These are phyloP conservation scores for Phytopythium mirpurense DNA, from an alignment of 352 stramenopile species.

Conservation along the genomic window DNA sequence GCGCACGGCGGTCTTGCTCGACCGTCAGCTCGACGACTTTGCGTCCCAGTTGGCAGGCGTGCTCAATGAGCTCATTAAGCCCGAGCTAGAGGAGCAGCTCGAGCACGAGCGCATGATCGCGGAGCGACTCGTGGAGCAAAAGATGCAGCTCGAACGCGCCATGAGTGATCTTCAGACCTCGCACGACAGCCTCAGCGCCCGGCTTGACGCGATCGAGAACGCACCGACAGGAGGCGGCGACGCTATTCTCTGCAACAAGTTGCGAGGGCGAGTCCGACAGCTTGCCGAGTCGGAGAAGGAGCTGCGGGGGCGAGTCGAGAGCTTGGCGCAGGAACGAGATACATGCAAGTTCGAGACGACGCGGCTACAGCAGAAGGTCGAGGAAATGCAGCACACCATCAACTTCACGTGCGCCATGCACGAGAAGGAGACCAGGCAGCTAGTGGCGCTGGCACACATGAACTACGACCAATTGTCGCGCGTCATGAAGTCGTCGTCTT, in stretches of 20 bases:
- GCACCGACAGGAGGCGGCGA: constrained; percentile 33
- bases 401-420: constrained; percentile 59
- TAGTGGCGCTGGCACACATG: constrained; percentile 34
- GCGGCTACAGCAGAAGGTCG: constrained; percentile 25
- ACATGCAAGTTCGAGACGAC: constrained; percentile 31
- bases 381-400: constrained; percentile 28
- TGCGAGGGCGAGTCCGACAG: constrained; percentile 25
- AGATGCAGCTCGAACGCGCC: constrained; percentile 16
- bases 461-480: constrained; percentile 34
- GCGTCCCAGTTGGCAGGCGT: constrained; percentile 16
- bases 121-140: constrained; percentile 26
- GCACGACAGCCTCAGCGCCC: constrained; percentile 19
- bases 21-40: constrained; percentile 29
- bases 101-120: constrained; percentile 18
- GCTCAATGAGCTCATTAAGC: constrained; percentile 26
- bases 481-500: constrained; percentile 21
- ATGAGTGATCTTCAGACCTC: constrained; percentile 13
- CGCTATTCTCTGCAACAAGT: constrained; percentile 44
- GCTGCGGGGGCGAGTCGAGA: constrained; percentile 16
- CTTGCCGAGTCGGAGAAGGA: constrained; percentile 17
- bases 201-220: constrained; percentile 34
- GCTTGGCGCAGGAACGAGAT: constrained; percentile 25
- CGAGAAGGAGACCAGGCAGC: constrained; percentile 60
- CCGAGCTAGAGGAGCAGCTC: constrained; percentile 34
- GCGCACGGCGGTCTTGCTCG: constrained; percentile 12